phyloP scores from a whole-genome alignment of 306 rosid species.

The Fagus sylvatica region DNA sequence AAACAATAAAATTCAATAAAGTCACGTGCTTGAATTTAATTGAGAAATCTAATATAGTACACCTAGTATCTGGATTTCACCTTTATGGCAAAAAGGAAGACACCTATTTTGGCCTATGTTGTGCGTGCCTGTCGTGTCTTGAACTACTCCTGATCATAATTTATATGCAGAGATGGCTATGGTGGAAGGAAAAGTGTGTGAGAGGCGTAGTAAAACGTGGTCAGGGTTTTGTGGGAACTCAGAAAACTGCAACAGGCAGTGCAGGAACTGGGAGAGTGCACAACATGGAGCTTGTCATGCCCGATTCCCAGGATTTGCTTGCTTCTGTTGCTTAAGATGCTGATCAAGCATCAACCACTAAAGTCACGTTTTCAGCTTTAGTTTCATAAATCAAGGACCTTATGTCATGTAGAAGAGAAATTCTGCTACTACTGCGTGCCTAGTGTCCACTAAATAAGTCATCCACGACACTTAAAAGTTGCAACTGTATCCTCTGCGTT shows the following conservation, averaged over 20 bases:
- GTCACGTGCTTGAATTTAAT: too few species aligned
- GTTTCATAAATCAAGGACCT: background rate
- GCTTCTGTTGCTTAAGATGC: conserved; percentile 45
- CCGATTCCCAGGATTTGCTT: conserved; percentile 31
- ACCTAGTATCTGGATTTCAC: too few species aligned
- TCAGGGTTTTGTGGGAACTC: conserved; percentile 26
- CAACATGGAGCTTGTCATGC: conserved; percentile 33
- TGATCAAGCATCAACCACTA: conserved; percentile 2
- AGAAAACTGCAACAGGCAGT: conserved; percentile 29
- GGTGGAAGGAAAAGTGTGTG: conserved; percentile 31
- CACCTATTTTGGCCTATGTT: too few species aligned
- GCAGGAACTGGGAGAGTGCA: conserved; percentile 38
- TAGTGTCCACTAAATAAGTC: background rate
- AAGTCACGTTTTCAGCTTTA: background rate
- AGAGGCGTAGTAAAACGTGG: conserved; percentile 35
- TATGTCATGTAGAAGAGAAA: background rate
- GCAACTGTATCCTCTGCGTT: background rate
- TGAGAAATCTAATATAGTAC: too few species aligned
- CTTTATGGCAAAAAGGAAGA: too few species aligned
- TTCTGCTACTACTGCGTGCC: background rate
- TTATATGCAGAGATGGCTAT: conserved; percentile 16
- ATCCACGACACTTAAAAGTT: background rate
- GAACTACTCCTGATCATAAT: background rate
- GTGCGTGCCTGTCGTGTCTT: too few species aligned
- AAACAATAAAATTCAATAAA: too few species aligned